A percentile compares a stretch with the other conserved stretches of the same genome.
phyloP scores from a whole-genome alignment of 2,329 filamentous ascomycete species.

The Pseudogymnoascus sp. region DNA sequence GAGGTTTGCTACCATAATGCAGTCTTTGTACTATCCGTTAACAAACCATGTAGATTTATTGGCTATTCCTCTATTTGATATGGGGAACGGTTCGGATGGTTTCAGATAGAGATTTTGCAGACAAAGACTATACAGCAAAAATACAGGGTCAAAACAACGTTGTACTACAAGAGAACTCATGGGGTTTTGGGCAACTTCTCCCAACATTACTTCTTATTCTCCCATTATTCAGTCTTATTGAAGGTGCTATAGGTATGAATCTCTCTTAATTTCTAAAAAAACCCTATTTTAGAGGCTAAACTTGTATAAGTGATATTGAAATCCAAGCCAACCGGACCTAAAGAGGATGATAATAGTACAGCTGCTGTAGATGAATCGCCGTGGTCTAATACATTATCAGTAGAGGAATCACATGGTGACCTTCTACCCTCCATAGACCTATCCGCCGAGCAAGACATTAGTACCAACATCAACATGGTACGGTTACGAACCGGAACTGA shows the following conservation, averaged over 20 bases:
- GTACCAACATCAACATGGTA: not conserved
- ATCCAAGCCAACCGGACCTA: not conserved
- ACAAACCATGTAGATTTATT: not conserved
- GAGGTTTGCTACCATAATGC: not conserved
- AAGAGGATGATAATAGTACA: not conserved
- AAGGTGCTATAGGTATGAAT: not conserved
- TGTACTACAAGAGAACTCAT: not conserved
- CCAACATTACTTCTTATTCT: not conserved
- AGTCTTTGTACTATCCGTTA: not conserved
- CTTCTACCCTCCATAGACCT: not conserved
- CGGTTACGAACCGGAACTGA: not conserved
- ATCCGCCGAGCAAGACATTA: not conserved
- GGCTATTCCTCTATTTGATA: not conserved
- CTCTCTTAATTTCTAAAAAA: not conserved
- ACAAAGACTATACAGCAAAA: not conserved
- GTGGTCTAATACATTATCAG: not conserved
- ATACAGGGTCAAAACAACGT: not conserved
- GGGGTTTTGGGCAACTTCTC: not conserved
- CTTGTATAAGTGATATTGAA: not conserved
- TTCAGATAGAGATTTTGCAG: not conserved
- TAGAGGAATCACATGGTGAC: not conserved
- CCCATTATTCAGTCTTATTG: not conserved
- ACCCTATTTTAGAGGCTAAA: not conserved
- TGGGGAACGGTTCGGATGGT: not conserved
- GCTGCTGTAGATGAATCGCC: not conserved